A percentile compares a stretch with the other conserved stretches of the same genome.
These are phyloP conservation scores for Candida silvatica DNA, from an alignment of 805 yeast genomes.

Conservation along the genomic window DNA sequence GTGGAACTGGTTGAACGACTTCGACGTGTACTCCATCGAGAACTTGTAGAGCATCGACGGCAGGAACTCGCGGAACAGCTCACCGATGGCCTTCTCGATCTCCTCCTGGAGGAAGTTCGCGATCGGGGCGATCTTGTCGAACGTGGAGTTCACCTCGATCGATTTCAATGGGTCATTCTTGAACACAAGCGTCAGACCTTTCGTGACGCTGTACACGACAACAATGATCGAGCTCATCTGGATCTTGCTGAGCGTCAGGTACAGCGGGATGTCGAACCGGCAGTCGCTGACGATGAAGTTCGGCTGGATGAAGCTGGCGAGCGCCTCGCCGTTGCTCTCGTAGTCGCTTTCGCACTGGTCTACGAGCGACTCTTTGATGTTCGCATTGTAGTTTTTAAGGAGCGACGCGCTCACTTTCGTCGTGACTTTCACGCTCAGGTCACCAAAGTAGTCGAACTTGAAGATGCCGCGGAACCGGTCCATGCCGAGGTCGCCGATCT, in stretches of 20 bases:
- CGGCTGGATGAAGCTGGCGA: conserved; percentile 49
- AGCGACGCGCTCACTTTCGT: conserved; percentile 84
- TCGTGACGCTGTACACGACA: conserved; percentile 70
- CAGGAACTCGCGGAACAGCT: conserved; percentile 72
- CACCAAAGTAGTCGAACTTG: conserved; percentile 68
- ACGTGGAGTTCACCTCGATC: conserved; percentile 78
- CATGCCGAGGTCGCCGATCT: conserved; percentile 70
- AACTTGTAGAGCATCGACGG: conserved; percentile 75
- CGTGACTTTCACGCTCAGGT: conserved; percentile 63
- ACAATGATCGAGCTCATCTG: conserved; percentile 74
- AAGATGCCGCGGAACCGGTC: conserved; percentile 79
- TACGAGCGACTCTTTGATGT: conserved; percentile 18
- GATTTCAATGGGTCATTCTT: conserved; percentile 83
- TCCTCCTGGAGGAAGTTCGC: conserved; percentile 78
- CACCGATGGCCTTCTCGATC: conserved; percentile 73
- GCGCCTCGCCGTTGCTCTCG: conserved; percentile 1
- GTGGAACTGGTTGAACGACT: conserved; percentile 28
- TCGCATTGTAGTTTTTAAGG: conserved; percentile 49
- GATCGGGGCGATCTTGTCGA: conserved; percentile 74
- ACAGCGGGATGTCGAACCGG: conserved; percentile 71
- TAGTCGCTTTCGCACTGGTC: conserved; percentile 14
- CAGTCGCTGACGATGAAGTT: conserved; percentile 55
- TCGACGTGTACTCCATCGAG: conserved; percentile 53
- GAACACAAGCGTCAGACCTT: conserved; percentile 81
- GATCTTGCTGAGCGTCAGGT: conserved; percentile 64